Evolutionary conservation across 805 yeast species (phyloP).

Genomic region (Kodamaea hsintzibuensis): DNA sequence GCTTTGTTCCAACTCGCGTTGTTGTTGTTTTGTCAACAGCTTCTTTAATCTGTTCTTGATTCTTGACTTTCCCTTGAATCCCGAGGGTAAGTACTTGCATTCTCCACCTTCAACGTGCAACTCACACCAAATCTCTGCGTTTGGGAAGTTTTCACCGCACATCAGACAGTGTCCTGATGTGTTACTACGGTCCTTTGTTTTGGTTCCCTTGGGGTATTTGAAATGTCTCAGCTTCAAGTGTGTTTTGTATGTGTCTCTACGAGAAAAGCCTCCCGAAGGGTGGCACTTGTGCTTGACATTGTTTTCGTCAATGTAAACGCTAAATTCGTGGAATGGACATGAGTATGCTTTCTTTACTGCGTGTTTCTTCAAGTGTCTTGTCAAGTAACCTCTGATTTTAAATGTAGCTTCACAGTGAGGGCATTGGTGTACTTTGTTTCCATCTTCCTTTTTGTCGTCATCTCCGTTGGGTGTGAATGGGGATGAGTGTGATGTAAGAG

Average conservation of each 20-base stretch:
- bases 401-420: constrained; percentile 50
- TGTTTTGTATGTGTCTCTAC: constrained; percentile 60
- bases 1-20: constrained; percentile 14
- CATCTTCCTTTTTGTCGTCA: constrained; percentile 15
- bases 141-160: constrained; percentile 51
- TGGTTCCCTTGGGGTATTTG: constrained; percentile 56
- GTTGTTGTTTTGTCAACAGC: constrained; percentile 30
- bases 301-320: constrained; percentile 39
- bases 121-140: constrained; percentile 53
- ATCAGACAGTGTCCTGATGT: constrained; percentile 54
- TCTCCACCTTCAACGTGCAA: constrained; percentile 51
- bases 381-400: constrained; percentile 54
- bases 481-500: constrained; percentile 32
- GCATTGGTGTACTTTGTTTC: constrained; percentile 39
- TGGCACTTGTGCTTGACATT: constrained; percentile 50
- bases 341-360: constrained; percentile 49
- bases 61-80: constrained; percentile 45
- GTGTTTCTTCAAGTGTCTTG: constrained; percentile 58
- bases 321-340: constrained; percentile 51
- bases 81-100: constrained; percentile 46
- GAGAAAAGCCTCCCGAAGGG: constrained; percentile 58
- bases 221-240: constrained; percentile 59
- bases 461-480: constrained; percentile 23
- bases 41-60: constrained; percentile 44
- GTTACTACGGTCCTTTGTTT: constrained; percentile 43